phyloP scores from a whole-genome alignment of 2,329 filamentous ascomycete species.

The Fusarium albosuccineum region DNA sequence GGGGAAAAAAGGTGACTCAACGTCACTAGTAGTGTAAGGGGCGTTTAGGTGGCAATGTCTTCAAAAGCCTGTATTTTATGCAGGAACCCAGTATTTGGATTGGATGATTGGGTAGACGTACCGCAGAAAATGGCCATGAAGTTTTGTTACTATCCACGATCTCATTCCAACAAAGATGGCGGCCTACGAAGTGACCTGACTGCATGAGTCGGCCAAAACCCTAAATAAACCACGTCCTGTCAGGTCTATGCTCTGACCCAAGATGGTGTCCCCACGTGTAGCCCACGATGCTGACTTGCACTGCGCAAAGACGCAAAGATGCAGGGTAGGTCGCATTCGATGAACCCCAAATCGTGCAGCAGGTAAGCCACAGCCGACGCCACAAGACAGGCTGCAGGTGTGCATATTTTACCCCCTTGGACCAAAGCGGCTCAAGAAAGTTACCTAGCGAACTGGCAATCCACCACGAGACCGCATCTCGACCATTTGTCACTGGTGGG shows the following conservation, averaged over 20 bases:
- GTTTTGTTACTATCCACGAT: slow-evolving; percentile 5
- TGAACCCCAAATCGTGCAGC: slow-evolving; percentile 39
- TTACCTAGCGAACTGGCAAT: neutral
- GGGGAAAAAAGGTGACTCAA: neutral
- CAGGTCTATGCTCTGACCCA: slow-evolving; percentile 10
- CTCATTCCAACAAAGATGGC: slow-evolving; percentile 28
- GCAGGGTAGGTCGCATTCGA: slow-evolving; percentile 22
- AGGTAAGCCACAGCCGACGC: slow-evolving; percentile 39
- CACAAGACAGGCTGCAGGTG: slow-evolving; percentile 16
- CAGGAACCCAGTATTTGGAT: slow-evolving; percentile 10
- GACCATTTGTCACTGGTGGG: slow-evolving; percentile 11
- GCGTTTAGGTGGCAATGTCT: slow-evolving; percentile 18
- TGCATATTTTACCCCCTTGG: slow-evolving; percentile 11
- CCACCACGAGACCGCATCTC: slow-evolving; percentile 10
- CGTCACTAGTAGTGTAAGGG: slow-evolving; percentile 14
- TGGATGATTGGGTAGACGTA: neutral
- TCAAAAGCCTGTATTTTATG: slow-evolving; percentile 8
- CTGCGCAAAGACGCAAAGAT: slow-evolving; percentile 9
- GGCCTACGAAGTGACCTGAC: slow-evolving; percentile 20
- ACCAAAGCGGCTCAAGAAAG: slow-evolving; percentile 7
- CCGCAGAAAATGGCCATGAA: slow-evolving; percentile 8
- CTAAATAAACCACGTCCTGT: neutral
- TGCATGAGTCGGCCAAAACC: slow-evolving; percentile 27
- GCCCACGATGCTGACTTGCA: slow-evolving; percentile 7
- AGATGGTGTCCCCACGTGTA: slow-evolving; percentile 18